Percentiles rank a stretch among this genome's conserved stretches.
These are phyloP conservation scores for Hibiscus syriacus DNA, from an alignment of 345 rosid genomes.

Conservation along the genomic window DNA sequence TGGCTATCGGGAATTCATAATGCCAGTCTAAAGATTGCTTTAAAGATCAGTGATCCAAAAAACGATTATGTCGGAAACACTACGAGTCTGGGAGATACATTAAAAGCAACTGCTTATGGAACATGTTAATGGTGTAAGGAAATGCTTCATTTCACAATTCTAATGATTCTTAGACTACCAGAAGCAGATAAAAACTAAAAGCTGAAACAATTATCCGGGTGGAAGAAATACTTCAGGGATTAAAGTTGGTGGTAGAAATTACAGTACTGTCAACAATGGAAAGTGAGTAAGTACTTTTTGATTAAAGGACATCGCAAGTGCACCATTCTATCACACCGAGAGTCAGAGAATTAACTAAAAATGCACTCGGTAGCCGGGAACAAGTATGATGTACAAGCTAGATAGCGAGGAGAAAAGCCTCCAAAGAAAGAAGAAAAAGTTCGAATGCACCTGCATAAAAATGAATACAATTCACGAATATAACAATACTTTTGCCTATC, in stretches of 20 bases:
- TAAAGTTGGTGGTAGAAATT: background rate
- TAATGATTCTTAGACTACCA: background rate
- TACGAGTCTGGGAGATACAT: background rate
- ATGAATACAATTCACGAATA: background rate
- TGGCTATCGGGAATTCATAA: background rate
- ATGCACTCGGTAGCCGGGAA: background rate
- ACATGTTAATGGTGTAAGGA: background rate
- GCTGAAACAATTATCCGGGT: background rate
- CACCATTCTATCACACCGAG: background rate
- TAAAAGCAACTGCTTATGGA: background rate
- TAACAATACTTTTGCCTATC: background rate
- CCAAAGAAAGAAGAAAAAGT: background rate
- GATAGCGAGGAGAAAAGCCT: background rate
- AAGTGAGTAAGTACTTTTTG: background rate
- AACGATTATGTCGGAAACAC: background rate
- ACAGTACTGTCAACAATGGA: background rate
- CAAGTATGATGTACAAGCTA: background rate
- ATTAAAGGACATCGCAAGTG: background rate
- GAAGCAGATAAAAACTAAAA: constrained; percentile 2
- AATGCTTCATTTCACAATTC: background rate
- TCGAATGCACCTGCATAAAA: background rate
- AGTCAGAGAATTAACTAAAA: background rate
- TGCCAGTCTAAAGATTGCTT: background rate
- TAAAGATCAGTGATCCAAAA: background rate
- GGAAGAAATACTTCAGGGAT: background rate